Conservation (phyloP, 805 yeast genomes). For the Metschnikowia santaceciliae region DNA sequence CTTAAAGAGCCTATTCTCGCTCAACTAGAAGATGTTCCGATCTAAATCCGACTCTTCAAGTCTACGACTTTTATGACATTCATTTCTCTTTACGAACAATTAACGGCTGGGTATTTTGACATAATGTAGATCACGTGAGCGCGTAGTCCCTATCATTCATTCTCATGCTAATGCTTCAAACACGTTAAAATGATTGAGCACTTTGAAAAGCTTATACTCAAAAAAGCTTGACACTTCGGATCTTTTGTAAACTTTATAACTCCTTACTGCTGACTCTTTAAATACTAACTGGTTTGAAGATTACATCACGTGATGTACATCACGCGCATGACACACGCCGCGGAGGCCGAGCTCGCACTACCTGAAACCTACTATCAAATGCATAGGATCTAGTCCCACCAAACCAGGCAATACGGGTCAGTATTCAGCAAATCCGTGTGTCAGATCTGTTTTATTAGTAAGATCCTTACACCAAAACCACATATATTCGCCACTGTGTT, state of each 20-base stretch:
- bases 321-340: background rate
- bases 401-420: too few relatives aligned
- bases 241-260: too few relatives aligned
- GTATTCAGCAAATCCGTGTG: too few relatives aligned
- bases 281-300: too few relatives aligned
- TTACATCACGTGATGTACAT: background rate
- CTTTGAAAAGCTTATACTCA: too few relatives aligned
- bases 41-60: background rate
- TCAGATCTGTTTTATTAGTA: too few relatives aligned
- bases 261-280: background rate
- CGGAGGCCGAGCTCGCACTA: conserved; percentile 2
- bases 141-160: too few relatives aligned
- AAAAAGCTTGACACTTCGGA: too few relatives aligned
- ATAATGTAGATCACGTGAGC: background rate
- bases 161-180: too few relatives aligned
- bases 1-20: background rate
- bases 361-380: background rate
- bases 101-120: conserved; percentile 3
- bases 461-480: background rate
- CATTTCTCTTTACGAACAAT: conserved; percentile 1
- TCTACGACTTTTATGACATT: conserved; percentile 1
- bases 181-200: too few relatives aligned
- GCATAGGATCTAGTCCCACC: too few relatives aligned
- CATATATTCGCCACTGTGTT: background rate
- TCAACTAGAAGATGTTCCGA: background rate